These are phyloP conservation scores for Geotrichum ghanense DNA, from an alignment of 805 yeast species.

Conservation along the genomic window DNA sequence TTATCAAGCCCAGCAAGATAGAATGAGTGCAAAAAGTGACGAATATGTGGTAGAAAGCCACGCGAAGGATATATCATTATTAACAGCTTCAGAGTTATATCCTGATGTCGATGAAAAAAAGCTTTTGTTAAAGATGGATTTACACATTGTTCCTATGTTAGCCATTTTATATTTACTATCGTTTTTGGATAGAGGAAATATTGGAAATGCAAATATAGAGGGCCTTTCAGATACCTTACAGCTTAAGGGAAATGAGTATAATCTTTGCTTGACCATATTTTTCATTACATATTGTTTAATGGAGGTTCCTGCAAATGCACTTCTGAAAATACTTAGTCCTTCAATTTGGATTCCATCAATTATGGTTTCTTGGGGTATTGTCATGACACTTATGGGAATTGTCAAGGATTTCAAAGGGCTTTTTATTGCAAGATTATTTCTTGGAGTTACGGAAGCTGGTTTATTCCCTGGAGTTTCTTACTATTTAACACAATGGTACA, in stretches of 20 bases:
- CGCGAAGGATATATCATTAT: background rate
- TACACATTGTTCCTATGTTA: slow-evolving; percentile 33
- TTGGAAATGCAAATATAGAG: slow-evolving; percentile 37
- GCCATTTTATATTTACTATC: slow-evolving; percentile 34
- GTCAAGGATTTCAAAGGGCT: slow-evolving; percentile 22
- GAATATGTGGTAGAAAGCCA: background rate
- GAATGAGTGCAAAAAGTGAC: background rate
- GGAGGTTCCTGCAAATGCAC: slow-evolving; percentile 31
- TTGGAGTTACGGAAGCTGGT: slow-evolving; percentile 34
- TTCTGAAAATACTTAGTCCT: slow-evolving; percentile 28
- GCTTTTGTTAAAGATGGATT: slow-evolving; percentile 30
- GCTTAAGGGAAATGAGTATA: slow-evolving; percentile 33
- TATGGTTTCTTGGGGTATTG: slow-evolving; percentile 29
- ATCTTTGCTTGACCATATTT: slow-evolving; percentile 33
- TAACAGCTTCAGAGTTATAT: slow-evolving; percentile 1
- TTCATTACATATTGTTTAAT: slow-evolving; percentile 24
- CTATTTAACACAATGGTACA: slow-evolving; percentile 31
- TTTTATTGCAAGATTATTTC: slow-evolving; percentile 27
- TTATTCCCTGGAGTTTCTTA: slow-evolving; percentile 33
- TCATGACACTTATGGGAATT: slow-evolving; percentile 25
- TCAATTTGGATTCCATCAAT: slow-evolving; percentile 26
- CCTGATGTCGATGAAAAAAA: slow-evolving; percentile 3
- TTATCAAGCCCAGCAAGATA: too few species aligned
- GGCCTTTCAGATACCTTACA: slow-evolving; percentile 32
- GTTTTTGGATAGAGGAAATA: slow-evolving; percentile 36